Base-by-base conservation (phyloP, 1,284 basidiomycete genomes). In the Tremellales sp. region DNA sequence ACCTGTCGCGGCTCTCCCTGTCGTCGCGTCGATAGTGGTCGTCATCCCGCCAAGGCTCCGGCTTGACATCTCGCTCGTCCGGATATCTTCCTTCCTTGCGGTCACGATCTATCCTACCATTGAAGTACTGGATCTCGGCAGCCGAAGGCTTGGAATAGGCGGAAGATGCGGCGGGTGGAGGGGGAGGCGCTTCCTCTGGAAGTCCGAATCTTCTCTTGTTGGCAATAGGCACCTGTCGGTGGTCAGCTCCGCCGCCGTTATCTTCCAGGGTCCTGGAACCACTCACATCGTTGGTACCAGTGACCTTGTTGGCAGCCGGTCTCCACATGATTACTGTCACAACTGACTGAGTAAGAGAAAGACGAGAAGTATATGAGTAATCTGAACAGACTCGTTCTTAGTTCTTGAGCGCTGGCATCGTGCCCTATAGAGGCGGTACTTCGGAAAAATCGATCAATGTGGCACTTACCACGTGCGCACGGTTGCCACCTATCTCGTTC, bases 151-250 rank as follows among this genome's bases (percentile, higher is more conserved):
- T 61, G 25, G 53, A 53, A 43, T 60, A 61, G 40, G 52, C 49
- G 19, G 56, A 85, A 85, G 26, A 87, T 10, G 62, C 60, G 17
- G 65, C 85, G 51, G 85, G 84, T 24, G 86, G 84, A 2, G 68
- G 65, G 31, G 70, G 82, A 31, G 29, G 29, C 24, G 75, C 77
- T 42, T 75, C 71, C 49, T 69, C 70, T 27, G 86, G 86, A 42
- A 88, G 84, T 48, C 90, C 89, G 74, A 93, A 93, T 49, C 89
- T 85, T 66, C 90, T 85, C 66, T 87, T 84, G 65, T 84, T 82
- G 46, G 87, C 89, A 15, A 77, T 57, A 7, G 76, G 76, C 6
- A 69, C 65, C 72, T 74, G 60, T 27, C 26, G 36, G 27, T 35
- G 39, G 29, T 24, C 27, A 48, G 19, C 33, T 57, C 23, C 8